Evolutionary conservation across 1,139 yeast genomes (phyloP).

Genomic region (Williopsis jadinii): DNA sequence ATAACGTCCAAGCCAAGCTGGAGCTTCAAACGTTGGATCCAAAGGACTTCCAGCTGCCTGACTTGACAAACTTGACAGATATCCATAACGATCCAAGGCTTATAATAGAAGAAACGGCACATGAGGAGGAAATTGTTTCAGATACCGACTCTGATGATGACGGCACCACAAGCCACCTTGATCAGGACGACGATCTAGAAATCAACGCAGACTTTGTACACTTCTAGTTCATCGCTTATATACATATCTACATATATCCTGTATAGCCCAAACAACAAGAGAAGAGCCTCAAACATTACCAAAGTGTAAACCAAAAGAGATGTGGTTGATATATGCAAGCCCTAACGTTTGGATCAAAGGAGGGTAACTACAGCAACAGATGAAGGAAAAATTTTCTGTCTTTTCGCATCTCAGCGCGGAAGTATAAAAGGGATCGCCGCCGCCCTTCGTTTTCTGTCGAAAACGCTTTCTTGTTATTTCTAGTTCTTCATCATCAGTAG

Average conservation of each 20-base stretch:
- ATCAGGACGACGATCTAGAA: constrained; percentile 21
- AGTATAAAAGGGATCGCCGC: constrained; percentile 12
- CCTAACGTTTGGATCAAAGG: constrained; percentile 2
- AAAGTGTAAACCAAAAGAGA: too few relatives aligned
- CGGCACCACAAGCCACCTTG: constrained; percentile 3
- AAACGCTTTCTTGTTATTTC: constrained; percentile 2
- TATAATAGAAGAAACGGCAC: constrained; percentile 25
- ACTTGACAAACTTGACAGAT: constrained; percentile 25
- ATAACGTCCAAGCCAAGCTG: constrained; percentile 23
- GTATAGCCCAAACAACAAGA: too few relatives aligned
- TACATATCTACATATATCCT: neutral
- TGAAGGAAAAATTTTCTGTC: constrained; percentile 2
- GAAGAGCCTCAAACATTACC: too few relatives aligned
- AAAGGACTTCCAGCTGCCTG: constrained; percentile 29
- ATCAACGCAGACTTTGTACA: constrained; percentile 25
- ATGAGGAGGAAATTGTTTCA: constrained; percentile 28
- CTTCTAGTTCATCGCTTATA: constrained; percentile 6
- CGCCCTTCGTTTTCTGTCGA: constrained; percentile 5
- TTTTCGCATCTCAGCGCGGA: neutral
- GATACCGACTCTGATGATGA: constrained; percentile 10
- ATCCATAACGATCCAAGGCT: constrained; percentile 20
- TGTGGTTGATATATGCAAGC: constrained; percentile 1
- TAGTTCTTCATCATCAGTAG: constrained; percentile 48
- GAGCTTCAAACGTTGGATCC: constrained; percentile 20
- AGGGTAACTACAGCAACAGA: neutral